Conservation (phyloP, 805 yeast genomes). For the Monosporozyma servazzii region DNA sequence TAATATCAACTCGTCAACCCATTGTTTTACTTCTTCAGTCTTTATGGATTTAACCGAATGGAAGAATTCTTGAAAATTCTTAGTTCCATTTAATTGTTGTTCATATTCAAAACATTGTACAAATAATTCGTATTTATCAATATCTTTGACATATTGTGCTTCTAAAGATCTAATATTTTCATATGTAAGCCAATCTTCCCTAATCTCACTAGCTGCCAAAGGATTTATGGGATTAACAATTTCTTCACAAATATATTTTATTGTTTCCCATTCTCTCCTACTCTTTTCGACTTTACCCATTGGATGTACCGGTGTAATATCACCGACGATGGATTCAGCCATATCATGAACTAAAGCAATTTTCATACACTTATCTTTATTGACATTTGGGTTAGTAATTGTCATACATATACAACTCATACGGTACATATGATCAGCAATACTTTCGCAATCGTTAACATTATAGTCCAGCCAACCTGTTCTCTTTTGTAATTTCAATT, state of each 20-base stretch:
- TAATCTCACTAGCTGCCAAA: constrained; percentile 52
- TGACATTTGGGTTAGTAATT: constrained; percentile 42
- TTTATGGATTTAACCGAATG: constrained; percentile 52
- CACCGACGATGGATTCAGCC: constrained; percentile 92
- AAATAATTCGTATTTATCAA: constrained; percentile 84
- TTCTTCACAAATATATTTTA: constrained; percentile 49
- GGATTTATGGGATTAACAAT: constrained; percentile 58
- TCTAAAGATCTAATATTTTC: constrained; percentile 75
- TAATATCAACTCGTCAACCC: constrained; percentile 52
- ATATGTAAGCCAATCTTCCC: constrained; percentile 77
- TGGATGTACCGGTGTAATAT: constrained; percentile 75
- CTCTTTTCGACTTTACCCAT: constrained; percentile 76
- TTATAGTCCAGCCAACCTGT: constrained; percentile 88
- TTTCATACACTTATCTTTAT: constrained; percentile 63
- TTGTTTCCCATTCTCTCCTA: constrained; percentile 66
- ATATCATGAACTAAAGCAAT: constrained; percentile 89
- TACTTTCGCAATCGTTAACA: constrained; percentile 43
- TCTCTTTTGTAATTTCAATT: constrained; percentile 69
- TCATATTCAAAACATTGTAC: constrained; percentile 82
- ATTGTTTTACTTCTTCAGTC: constrained; percentile 56
- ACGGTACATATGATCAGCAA: constrained; percentile 93
- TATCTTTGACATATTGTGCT: constrained; percentile 85
- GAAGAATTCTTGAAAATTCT: constrained; percentile 63
- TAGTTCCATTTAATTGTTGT: constrained; percentile 45
- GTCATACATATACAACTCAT: constrained; percentile 79